Evolutionary conservation across 2,329 filamentous ascomycete species (phyloP).

Genomic region (Hortaea sp.): DNA sequence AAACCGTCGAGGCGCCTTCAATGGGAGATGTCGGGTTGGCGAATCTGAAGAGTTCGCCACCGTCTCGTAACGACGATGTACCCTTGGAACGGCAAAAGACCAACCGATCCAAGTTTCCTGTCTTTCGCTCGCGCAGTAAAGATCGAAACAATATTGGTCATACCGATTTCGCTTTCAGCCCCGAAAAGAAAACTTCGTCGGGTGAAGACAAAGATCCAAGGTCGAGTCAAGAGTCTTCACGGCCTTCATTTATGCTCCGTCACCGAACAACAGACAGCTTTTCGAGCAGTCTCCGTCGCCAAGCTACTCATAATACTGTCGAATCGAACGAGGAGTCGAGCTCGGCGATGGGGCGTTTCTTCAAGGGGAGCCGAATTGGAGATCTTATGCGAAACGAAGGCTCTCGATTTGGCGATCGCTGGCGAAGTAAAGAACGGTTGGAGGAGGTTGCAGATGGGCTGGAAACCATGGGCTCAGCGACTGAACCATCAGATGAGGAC

Average conservation of each 20-base stretch:
- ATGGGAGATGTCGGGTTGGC: neutral
- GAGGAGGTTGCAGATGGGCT: conserved; percentile 1
- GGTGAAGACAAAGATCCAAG: conserved; percentile 12
- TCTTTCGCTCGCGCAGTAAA: conserved; percentile 32
- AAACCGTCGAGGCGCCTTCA: neutral
- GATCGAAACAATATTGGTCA: conserved; percentile 20
- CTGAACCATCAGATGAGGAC: conserved; percentile 30
- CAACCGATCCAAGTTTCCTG: conserved; percentile 29
- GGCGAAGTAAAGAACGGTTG: conserved; percentile 28
- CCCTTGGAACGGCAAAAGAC: conserved; percentile 18
- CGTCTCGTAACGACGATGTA: conserved; percentile 19
- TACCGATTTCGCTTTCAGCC: conserved; percentile 21
- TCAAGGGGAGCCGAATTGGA: conserved; percentile 68
- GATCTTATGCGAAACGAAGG: conserved; percentile 59
- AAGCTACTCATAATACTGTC: conserved; percentile 8
- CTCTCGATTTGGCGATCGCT: conserved; percentile 50
- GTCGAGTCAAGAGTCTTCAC: conserved; percentile 28
- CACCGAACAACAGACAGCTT: conserved; percentile 38
- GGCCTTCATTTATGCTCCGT: conserved; percentile 16
- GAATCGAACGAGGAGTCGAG: conserved; percentile 26
- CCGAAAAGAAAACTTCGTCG: conserved; percentile 9
- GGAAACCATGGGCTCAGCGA: neutral
- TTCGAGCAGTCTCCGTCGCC: conserved; percentile 28
- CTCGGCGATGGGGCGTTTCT: conserved; percentile 57
- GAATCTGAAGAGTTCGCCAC: conserved; percentile 4